These are phyloP conservation scores for Candida sithepensis DNA, from an alignment of 805 yeast species.

Conservation along the genomic window DNA sequence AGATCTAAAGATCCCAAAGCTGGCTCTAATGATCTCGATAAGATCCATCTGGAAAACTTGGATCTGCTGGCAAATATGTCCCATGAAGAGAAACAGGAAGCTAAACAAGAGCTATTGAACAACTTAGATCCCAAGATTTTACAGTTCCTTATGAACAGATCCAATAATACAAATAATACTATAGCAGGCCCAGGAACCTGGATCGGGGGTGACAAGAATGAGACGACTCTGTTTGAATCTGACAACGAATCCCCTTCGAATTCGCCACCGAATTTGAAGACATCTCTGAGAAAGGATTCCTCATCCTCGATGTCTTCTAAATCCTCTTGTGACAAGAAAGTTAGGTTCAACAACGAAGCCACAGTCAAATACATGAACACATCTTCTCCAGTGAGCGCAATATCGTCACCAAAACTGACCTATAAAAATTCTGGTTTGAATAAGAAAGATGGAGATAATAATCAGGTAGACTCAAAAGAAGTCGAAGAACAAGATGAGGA, in stretches of 20 bases:
- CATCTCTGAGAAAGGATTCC: slow-evolving; percentile 19
- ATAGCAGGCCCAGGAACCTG: slow-evolving; percentile 35
- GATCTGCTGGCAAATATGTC: slow-evolving; percentile 59
- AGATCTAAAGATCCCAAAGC: slow-evolving; percentile 5
- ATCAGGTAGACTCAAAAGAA: no score
- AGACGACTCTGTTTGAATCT: slow-evolving; percentile 15
- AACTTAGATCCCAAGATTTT: slow-evolving; percentile 67
- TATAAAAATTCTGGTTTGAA: slow-evolving; percentile 1
- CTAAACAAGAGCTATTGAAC: slow-evolving; percentile 63
- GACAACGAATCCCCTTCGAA: background rate
- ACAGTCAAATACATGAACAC: slow-evolving; percentile 27
- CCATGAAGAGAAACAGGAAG: slow-evolving; percentile 58
- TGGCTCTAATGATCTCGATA: slow-evolving; percentile 58
- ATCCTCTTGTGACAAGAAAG: slow-evolving; percentile 22
- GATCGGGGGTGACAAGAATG: slow-evolving; percentile 33
- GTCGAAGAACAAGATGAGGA: slow-evolving; percentile 1
- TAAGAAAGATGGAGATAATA: slow-evolving; percentile 5
- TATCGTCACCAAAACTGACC: background rate
- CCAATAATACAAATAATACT: slow-evolving; percentile 18
- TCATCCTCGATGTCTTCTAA: slow-evolving; percentile 11
- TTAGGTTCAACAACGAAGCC: slow-evolving; percentile 31
- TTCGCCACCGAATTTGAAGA: slow-evolving; percentile 15
- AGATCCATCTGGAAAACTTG: slow-evolving; percentile 74
- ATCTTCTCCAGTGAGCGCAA: background rate
- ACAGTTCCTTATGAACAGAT: slow-evolving; percentile 52